Evolutionary conservation across 1,139 yeast species (phyloP).

Genomic region (Scheffersomyces segobiensis): DNA sequence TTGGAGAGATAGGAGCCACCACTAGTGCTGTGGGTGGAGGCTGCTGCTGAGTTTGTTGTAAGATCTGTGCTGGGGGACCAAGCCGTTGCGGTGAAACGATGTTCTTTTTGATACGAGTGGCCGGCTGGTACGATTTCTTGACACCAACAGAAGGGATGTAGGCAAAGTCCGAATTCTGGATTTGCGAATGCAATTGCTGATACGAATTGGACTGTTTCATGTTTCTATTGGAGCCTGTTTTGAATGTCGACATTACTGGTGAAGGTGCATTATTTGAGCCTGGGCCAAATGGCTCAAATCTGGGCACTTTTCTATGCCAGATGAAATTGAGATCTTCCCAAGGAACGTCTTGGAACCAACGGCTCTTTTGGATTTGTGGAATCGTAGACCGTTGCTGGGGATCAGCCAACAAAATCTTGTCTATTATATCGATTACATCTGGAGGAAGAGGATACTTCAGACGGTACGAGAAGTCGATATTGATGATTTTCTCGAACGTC

Average conservation of each 20-base stretch:
- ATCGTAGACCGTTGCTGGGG: constrained; percentile 35
- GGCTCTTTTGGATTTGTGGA: constrained; percentile 33
- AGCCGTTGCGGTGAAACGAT: background rate
- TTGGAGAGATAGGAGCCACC: background rate
- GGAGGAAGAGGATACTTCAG: constrained; percentile 71
- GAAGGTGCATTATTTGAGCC: constrained; percentile 19
- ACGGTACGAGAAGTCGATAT: constrained; percentile 77
- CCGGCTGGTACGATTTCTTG: constrained; percentile 34
- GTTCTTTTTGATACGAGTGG: constrained; percentile 30
- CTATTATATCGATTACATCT: constrained; percentile 65
- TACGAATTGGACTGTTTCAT: constrained; percentile 40
- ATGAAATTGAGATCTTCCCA: constrained; percentile 45
- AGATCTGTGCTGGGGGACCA: background rate
- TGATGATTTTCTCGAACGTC: constrained; percentile 90
- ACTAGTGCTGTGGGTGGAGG: constrained; percentile 1
- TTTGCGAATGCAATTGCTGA: constrained; percentile 45
- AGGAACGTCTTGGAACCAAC: constrained; percentile 41
- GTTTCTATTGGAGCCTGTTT: constrained; percentile 40
- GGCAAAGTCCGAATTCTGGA: constrained; percentile 37
- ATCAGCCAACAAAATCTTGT: constrained; percentile 59
- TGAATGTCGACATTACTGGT: constrained; percentile 36
- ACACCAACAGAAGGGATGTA: constrained; percentile 31
- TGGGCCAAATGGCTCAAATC: constrained; percentile 56
- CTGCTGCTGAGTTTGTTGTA: constrained; percentile 2
- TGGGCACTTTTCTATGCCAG: constrained; percentile 49